Evolutionary conservation across 176 grass and related monocot genomes (phyloP), one percentile per base, ranked within the genome.

Genomic region (Musa schizocarpa): DNA sequence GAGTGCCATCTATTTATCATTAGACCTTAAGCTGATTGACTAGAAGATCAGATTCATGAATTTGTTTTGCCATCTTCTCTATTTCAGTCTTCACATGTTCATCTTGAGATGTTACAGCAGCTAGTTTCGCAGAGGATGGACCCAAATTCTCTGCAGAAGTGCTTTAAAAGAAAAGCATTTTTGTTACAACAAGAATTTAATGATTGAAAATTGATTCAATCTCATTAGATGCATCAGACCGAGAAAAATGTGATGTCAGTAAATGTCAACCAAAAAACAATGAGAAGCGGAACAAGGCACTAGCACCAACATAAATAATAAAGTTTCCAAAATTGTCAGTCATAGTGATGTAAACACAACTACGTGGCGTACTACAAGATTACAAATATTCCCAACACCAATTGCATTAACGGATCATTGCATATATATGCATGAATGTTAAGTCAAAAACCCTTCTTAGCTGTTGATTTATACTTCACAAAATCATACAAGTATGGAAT

Each of bases 11-110:
- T 56, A 57, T 25, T 53, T 50, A 64, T 6, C 12, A 34, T 73
- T 74, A 76, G 54, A 98, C 90, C 88, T 91, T 93, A 57, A 93
- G 94, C 77, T 93, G 86, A 72, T 91, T 84, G 76, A 93, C 83
- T 68, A 92, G 68, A 87, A 85, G 73, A 76, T 93, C 86, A 85
- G 82, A 93, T 80, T 89, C 90, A 25, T 83, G 43, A 75, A 87
- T 83, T 56, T 76, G 83, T 63, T 84, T 90, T 70, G 53, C 71
- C 82, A 79, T 82, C 57, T 82, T 98, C 56, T 89, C 85, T 57
- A 76, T 83, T 54, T 87, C 85, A n/a, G 64, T 29, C 48, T 76
- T 69, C 67, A 71, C 16, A 59, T 83, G 48, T 58, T 82, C 43
- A 25, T 83, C 85, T 71, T 65, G 79, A 63, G 76, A 50, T 53